Base-by-base conservation (phyloP, 768 basidiomycete species). In the Lactarius evosmus region DNA sequence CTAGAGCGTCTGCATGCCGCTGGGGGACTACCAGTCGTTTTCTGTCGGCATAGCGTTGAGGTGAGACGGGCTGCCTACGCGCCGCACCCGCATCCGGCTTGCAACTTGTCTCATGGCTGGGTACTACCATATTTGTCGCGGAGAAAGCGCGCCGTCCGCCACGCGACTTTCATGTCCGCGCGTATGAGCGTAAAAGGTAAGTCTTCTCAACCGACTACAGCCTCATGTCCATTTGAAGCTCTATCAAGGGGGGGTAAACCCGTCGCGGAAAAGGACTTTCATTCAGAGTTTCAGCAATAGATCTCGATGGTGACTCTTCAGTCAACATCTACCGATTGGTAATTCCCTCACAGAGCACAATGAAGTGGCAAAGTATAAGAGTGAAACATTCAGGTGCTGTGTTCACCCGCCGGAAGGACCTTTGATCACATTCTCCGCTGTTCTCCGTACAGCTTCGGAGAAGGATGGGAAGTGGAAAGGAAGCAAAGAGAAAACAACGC, bases 401-500 rank as follows among this genome's bases (percentile, higher is more conserved):
- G 56, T 9, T 29, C 30, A 51, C 38, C 22, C 36, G 33, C 30
- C 29, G 38, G 56, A 50, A 33, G 5, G 7, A 33, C 51, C 40
- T 52, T 22, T 27, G 30, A 41, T 52, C 19, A 17, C 19, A 52
- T 52, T 58, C 32, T 27, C 56, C 50, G 38, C 30, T 8, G 41
- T 52, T 52, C 32, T 34, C 50, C 38, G 38, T 51, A 32, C 30
- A 38, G 49, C 49, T 58, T 52, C 56, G 56, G 56, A 51, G 62
- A 52, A 52, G 49, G n/a, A 40, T 29, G 53, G 29, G 41, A 55
- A 61, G 41, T 32, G 52, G 22, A 54, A 22, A 44, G 55, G 56
- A 56, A 51, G 29, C 56, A 22, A 53, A 5, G 36, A 51, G 40
- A 57, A 50, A 51, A 40, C 30, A 41, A 27, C 14, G 11, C 27